Conservation (phyloP, 768 basidiomycete genomes). For the Hypholoma fasciculare region DNA sequence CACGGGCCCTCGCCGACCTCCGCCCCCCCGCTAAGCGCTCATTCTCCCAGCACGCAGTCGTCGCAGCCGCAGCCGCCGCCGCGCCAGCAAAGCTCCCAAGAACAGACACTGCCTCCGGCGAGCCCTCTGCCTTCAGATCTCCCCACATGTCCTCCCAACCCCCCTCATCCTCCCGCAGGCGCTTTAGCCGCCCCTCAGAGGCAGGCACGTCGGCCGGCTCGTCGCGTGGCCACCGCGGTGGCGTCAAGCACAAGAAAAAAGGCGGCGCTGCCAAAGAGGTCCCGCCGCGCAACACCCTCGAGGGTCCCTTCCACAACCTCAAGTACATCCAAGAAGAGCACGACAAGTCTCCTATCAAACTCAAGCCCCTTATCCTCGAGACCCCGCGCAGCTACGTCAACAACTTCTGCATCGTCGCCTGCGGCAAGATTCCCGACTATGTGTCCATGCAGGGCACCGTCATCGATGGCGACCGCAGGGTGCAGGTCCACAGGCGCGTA, state of each 20-base stretch:
- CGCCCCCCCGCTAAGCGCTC: conserved; percentile 43
- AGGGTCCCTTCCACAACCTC: conserved; percentile 35
- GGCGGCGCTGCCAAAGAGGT: neutral
- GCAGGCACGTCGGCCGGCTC: conserved; percentile 14
- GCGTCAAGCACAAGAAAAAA: conserved; percentile 11
- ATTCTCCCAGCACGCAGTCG: conserved; percentile 38
- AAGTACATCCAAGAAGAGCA: conserved; percentile 32
- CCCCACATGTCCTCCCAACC: conserved; percentile 14
- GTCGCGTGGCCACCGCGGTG: conserved; percentile 2
- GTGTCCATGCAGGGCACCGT: conserved; percentile 28
- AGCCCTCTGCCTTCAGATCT: conserved; percentile 16
- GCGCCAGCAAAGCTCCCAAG: conserved; percentile 23
- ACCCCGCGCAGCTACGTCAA: conserved; percentile 41
- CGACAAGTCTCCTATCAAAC: conserved; percentile 26
- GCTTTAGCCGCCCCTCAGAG: conserved; percentile 13
- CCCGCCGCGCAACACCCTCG: conserved; percentile 18
- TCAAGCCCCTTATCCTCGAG: conserved; percentile 31
- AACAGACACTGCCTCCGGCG: conserved; percentile 5
- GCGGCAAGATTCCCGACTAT: conserved; percentile 31
- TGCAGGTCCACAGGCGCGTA: conserved; percentile 46
- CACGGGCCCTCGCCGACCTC: conserved; percentile 16
- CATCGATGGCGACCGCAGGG: conserved; percentile 18
- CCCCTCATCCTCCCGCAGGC: conserved; percentile 9
- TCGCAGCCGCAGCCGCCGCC: conserved; percentile 15
- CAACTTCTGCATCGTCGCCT: conserved; percentile 33